A percentile compares a stretch with the other conserved stretches of the same genome.
Evolutionary conservation across 495 filamentous ascomycete species (phyloP).

Genomic region (Acidomyces sp.): DNA sequence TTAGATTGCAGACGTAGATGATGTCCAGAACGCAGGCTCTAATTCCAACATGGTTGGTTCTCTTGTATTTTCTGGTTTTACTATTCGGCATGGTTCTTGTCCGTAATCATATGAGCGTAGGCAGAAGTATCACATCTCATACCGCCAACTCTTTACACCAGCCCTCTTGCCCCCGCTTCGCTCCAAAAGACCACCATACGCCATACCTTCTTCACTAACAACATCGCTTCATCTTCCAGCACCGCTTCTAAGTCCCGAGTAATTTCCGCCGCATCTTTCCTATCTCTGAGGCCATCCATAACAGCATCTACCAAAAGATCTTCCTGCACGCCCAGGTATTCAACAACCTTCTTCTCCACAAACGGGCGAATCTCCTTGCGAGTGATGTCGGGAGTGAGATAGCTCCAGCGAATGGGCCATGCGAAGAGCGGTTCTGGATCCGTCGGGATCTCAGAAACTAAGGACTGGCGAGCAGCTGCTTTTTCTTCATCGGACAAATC

Average conservation of each 20-base stretch:
- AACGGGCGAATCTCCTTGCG: conserved; percentile 83
- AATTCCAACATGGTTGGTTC: too few relatives aligned
- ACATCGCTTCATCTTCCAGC: conserved; percentile 88
- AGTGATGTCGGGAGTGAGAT: conserved; percentile 72
- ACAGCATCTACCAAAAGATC: conserved; percentile 90
- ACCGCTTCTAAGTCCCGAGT: conserved; percentile 76
- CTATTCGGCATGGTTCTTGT: neutral
- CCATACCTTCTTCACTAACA: conserved; percentile 92
- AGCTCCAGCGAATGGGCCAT: conserved; percentile 89
- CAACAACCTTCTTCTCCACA: conserved; percentile 95
- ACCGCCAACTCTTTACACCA: conserved; percentile 7
- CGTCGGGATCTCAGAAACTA: conserved; percentile 81
- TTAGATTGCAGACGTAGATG: too few relatives aligned
- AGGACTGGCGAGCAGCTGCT: conserved; percentile 50
- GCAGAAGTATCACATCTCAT: neutral
- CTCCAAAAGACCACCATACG: conserved; percentile 97
- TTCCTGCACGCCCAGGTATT: conserved; percentile 92
- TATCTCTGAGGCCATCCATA: conserved; percentile 70
- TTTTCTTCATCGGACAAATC: conserved; percentile 18
- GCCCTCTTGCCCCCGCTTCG: conserved; percentile 81
- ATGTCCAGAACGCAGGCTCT: too few relatives aligned
- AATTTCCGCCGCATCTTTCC: conserved; percentile 61
- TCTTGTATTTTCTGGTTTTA: neutral
- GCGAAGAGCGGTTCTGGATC: conserved; percentile 70
- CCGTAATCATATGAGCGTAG: neutral